Evolutionary conservation across 306 rosid species (phyloP), one percentile per base, ranked within the genome.

Genomic region (Notholithocarpus densiflorus): DNA sequence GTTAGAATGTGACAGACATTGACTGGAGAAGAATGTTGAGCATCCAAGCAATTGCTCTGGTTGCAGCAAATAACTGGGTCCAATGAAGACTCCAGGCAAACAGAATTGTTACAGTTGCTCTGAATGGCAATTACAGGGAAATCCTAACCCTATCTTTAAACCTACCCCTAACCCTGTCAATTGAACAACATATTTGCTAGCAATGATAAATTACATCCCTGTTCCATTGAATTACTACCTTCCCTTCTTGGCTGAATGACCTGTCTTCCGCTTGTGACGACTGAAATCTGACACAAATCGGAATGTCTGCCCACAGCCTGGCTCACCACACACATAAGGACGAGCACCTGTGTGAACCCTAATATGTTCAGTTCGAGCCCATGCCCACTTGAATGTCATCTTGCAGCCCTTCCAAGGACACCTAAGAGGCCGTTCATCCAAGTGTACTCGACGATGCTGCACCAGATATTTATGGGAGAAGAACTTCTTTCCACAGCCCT

Each of bases 341-440:
- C 97, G 96, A 14, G 90, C 97, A 45, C 98, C 99, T 1, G 98
- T 96, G 83, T 96, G 99, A 76, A 96, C 98, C 79, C 99, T 87
- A 71, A 96, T 91, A 88, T 96, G 99, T 72, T 96, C 99, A 0
- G 99, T 96, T 56, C 97, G 96, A 57, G 99, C 98, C 99, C 99
- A 93, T 45, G 99, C 94, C 99, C 98, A 93, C 87, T 96, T 96
- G 92, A 96, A 96, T 52, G 92, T 91, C 99, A 93, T 96, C 94
- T 93, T 93, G 96, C 99, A 96, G 76, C 99, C 99, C 89, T 89
- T 96, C 99, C 99, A 96, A 24, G 98, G 98, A 75, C 99, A 96
- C 89, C 84, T 84, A 70, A 96, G 89, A 72, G 99, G 99, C 32
- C 97, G 97, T 29, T 96, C 99, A 76, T 96, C 99, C 84, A 83